phyloP scores from a whole-genome alignment of 768 basidiomycete species.

The Termitomyces titanicus region DNA sequence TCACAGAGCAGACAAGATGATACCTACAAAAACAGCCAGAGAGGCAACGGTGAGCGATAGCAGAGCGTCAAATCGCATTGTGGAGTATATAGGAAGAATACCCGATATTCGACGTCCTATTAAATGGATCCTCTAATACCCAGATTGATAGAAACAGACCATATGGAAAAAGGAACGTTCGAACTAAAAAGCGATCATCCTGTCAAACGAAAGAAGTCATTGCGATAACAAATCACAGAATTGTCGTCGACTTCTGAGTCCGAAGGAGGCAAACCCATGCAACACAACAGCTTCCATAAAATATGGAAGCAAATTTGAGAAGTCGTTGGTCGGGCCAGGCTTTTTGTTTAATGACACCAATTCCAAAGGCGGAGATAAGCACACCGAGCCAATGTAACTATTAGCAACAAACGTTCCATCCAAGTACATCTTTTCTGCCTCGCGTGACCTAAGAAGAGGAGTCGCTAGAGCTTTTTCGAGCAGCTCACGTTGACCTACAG shows the following conservation, averaged over 20 bases:
- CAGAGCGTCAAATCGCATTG: conserved; percentile 1
- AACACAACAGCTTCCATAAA: neutral
- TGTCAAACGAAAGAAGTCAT: neutral
- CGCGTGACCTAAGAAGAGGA: neutral
- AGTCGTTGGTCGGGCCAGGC: neutral
- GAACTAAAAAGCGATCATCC: neutral
- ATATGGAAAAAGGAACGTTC: conserved; percentile 7
- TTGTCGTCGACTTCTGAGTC: neutral
- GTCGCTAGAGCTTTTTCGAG: neutral
- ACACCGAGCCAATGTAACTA: neutral
- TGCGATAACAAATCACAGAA: neutral
- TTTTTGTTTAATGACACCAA: neutral
- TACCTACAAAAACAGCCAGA: neutral
- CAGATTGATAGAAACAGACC: neutral
- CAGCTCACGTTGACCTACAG: too few species aligned
- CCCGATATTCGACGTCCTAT: neutral
- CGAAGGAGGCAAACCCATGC: neutral
- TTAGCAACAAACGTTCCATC: neutral
- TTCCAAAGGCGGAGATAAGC: neutral
- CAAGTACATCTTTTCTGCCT: neutral
- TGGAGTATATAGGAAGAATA: neutral
- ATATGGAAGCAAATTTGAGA: neutral
- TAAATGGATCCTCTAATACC: neutral
- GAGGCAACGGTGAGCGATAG: neutral
- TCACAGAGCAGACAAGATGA: neutral